Evolutionary conservation across 306 rosid species (phyloP).

Genomic region (Rosa persica): DNA sequence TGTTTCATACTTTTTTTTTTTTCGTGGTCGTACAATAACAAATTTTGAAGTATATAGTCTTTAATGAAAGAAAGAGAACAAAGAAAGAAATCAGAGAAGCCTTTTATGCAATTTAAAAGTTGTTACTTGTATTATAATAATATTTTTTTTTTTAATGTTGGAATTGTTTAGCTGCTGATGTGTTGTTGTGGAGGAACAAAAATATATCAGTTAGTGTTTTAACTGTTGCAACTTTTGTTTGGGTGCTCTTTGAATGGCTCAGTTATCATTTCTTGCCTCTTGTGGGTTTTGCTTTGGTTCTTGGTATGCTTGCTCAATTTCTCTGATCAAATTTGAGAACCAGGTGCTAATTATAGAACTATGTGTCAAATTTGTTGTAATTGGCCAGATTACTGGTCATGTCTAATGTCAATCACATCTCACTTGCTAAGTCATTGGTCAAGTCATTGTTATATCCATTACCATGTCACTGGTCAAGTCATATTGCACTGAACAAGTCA

Average conservation of each 20-base stretch:
- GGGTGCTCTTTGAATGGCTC: conserved; percentile 97
- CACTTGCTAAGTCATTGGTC: too few relatives aligned
- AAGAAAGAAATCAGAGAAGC: neutral
- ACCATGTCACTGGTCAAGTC: too few relatives aligned
- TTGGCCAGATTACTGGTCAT: too few relatives aligned
- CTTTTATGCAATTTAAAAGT: conserved; percentile 10
- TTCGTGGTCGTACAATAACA: neutral
- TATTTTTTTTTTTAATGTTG: conserved; percentile 1
- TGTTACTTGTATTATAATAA: conserved; percentile 7
- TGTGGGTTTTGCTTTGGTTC: conserved; percentile 53
- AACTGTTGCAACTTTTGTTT: conserved; percentile 62
- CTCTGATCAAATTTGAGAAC: conserved; percentile 56
- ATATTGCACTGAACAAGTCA: too few relatives aligned
- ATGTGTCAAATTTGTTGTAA: too few relatives aligned
- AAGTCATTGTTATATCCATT: too few relatives aligned
- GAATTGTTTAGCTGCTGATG: conserved; percentile 77
- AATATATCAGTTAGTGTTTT: conserved; percentile 82
- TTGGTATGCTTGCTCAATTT: conserved; percentile 77
- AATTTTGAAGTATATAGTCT: neutral
- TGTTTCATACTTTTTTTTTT: neutral
- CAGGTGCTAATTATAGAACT: too few relatives aligned
- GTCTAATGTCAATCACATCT: too few relatives aligned
- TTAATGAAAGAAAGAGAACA: too few relatives aligned
- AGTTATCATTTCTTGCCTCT: conserved; percentile 72
- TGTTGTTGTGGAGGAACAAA: too few relatives aligned